phyloP scores from a whole-genome alignment of 768 basidiomycete species.

The Naganishia onofrii region DNA sequence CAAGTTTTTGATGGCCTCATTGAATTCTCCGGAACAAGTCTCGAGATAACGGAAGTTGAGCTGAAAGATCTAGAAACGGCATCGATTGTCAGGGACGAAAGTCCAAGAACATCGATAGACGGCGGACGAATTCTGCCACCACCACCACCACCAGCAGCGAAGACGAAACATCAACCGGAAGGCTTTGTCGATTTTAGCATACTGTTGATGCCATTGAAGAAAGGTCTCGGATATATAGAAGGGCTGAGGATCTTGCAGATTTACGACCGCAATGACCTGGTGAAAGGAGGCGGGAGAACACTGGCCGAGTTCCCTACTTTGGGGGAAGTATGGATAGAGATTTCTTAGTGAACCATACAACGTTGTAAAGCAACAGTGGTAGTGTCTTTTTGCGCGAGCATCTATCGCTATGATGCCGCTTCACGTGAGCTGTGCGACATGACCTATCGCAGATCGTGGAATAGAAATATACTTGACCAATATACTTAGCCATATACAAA shows the following conservation, averaged over 20 bases:
- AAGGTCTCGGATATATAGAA: not conserved
- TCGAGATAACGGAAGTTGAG: slow-evolving; percentile 11
- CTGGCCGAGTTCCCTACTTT: slow-evolving; percentile 20
- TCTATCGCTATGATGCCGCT: not conserved
- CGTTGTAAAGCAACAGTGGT: not conserved
- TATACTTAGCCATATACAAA: slow-evolving; percentile 28
- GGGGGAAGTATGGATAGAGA: slow-evolving; percentile 23
- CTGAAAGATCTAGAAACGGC: slow-evolving; percentile 10
- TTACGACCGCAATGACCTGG: slow-evolving; percentile 5
- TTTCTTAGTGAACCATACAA: not conserved
- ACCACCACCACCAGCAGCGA: not conserved
- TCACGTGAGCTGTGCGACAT: not conserved
- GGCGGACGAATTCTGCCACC: slow-evolving; percentile 8
- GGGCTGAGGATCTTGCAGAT: slow-evolving; percentile 14
- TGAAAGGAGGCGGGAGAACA: slow-evolving; percentile 2
- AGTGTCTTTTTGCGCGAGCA: not conserved
- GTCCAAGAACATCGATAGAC: slow-evolving; percentile 17
- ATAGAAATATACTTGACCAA: slow-evolving; percentile 25
- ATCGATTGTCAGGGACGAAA: slow-evolving; percentile 4
- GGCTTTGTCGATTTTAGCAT: slow-evolving; percentile 13
- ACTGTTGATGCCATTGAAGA: not conserved
- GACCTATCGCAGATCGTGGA: not conserved
- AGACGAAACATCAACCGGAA: slow-evolving; percentile 4
- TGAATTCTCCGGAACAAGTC: slow-evolving; percentile 9
- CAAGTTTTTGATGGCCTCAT: slow-evolving; percentile 19